Base-by-base conservation (phyloP, 805 yeast species). In the Saccharomycopsis microspora region DNA sequence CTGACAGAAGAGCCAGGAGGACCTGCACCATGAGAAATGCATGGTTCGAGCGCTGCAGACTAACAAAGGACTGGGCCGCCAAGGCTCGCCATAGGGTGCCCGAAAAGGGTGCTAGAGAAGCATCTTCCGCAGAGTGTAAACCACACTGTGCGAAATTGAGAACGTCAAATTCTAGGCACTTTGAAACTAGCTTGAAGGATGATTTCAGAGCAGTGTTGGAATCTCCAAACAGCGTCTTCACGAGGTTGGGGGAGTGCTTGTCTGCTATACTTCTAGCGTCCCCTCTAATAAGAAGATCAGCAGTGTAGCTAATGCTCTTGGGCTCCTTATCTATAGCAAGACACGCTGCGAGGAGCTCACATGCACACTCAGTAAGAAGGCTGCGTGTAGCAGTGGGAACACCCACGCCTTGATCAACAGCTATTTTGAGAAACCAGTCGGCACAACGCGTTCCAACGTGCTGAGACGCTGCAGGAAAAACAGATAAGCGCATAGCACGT, bases 371-470 rank as follows among this genome's bases (percentile, higher is more conserved):
- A 33, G 34, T 37, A 7, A 44, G 45, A 29, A 47, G 32, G 48
- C 31, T 30, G 29, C 44, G 28, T 45, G 51, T 41, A 43, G 37
- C 44, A 7, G 32, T 29, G 5, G 41, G 43, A 9, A 46, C 32
- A 5, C 9, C 11, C 6, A 43, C 36, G 5, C 43, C 42, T 28
- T 44, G 48, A 32, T 47, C 55, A 4, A 46, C 32, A 9, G 47
- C 34, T 30, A 45, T 28, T 32, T 69, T 70, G 33, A 77, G 62
- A 44, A 78, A 67, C 54, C 66, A 71, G 42, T 70, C 66, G 7
- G 80, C 73, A 4, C 77, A 60, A 45, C 72, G 73, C 41, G 77
- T 72, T 2, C 73, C 72, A 45, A 77, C 68, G 39, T 75, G 76
- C 36, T 75, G 75, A 44, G 66, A 66, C 50, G 77, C 80, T 0